These are phyloP conservation scores for Chaetomiaceae sp. DNA, from an alignment of 2,329 filamentous ascomycete genomes.

Conservation along the genomic window DNA sequence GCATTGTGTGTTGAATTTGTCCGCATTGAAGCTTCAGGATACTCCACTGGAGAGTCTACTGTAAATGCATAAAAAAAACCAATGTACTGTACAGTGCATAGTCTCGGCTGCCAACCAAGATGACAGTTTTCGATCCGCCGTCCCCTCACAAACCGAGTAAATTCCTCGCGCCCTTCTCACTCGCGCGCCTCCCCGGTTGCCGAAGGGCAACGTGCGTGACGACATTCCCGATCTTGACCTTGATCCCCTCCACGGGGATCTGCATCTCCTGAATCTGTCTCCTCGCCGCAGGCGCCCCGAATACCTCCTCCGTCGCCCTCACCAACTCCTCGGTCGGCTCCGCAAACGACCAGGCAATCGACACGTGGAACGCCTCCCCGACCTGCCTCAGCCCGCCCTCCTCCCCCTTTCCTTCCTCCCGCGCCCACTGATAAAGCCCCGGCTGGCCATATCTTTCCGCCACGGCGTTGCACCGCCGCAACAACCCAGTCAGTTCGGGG, in stretches of 20 bases:
- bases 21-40: background rate
- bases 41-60: background rate
- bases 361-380: conserved; percentile 70
- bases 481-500: conserved; percentile 56
- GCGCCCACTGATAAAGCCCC: conserved; percentile 56
- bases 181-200: conserved; percentile 1
- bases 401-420: conserved; percentile 13
- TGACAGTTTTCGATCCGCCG: background rate
- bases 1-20: no score
- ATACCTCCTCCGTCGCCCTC: conserved; percentile 34
- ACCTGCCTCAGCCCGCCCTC: conserved; percentile 15
- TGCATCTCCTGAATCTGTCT: conserved; percentile 38
- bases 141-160: conserved; percentile 13
- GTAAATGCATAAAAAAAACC: no score
- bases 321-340: conserved; percentile 44
- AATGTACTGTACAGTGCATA: no score
- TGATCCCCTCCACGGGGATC: conserved; percentile 58
- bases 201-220: conserved; percentile 36
- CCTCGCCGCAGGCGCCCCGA: conserved; percentile 21
- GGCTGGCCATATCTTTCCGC: conserved; percentile 61
- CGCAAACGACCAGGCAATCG: conserved; percentile 76
- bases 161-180: background rate
- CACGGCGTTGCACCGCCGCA: conserved; percentile 62
- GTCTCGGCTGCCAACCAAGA: background rate
- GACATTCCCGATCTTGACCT: conserved; percentile 70